phyloP scores from a whole-genome alignment of 441 rosid species.

The Daphne laureola region DNA sequence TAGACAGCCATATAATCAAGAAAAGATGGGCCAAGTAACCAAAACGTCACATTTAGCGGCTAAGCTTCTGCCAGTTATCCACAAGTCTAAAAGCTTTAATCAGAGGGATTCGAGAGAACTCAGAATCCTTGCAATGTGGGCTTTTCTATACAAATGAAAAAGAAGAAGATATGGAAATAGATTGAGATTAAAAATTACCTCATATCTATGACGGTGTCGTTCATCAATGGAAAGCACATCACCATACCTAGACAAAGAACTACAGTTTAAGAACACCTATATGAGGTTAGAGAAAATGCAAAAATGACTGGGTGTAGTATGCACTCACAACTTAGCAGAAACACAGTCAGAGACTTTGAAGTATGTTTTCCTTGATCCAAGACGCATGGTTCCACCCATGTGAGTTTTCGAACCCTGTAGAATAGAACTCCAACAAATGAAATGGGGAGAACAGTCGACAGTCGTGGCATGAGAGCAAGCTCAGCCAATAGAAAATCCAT shows the following conservation, averaged over 20 bases:
- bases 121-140: too few relatives aligned
- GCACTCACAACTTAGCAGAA: slow-evolving; percentile 72
- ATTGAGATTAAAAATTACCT: slow-evolving; percentile 31
- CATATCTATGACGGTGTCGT: slow-evolving; percentile 93
- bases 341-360: slow-evolving; percentile 60
- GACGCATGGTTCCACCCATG: slow-evolving; percentile 95
- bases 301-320: background rate
- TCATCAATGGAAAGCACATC: slow-evolving; percentile 60
- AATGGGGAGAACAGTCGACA: slow-evolving; percentile 1
- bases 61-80: too few relatives aligned
- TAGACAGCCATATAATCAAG: too few relatives aligned
- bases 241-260: slow-evolving; percentile 45
- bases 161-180: background rate
- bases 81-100: background rate
- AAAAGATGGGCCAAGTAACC: too few relatives aligned
- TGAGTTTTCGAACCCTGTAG: slow-evolving; percentile 80
- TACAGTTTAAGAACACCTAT: slow-evolving; percentile 2
- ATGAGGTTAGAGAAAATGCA: slow-evolving; percentile 3
- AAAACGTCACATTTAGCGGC: too few relatives aligned
- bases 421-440: slow-evolving; percentile 9
- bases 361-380: slow-evolving; percentile 82
- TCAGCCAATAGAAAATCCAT: background rate
- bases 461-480: background rate
- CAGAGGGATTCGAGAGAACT: background rate
- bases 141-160: background rate